phyloP scores from a whole-genome alignment of 805 yeast species.

The Barnettozyma salicaria region DNA sequence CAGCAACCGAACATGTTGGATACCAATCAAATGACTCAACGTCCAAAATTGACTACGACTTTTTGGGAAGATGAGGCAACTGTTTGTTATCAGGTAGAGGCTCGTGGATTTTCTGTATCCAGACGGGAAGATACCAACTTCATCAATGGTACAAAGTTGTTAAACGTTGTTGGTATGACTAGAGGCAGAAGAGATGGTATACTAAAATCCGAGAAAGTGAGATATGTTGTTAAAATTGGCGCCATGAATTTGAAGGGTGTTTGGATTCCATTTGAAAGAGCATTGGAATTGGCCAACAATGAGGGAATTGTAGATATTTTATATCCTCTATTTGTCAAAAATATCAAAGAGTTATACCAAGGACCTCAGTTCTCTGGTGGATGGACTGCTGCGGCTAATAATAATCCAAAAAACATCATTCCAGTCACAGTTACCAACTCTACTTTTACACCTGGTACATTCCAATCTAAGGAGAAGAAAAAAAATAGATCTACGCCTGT shows the following conservation, averaged over 20 bases:
- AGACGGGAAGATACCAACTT: constrained; percentile 67
- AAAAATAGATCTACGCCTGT: neutral
- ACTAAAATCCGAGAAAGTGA: constrained; percentile 55
- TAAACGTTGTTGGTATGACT: constrained; percentile 69
- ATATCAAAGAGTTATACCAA: constrained; percentile 41
- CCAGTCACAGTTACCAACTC: constrained; percentile 26
- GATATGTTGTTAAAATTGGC: constrained; percentile 71
- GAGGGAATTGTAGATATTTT: constrained; percentile 56
- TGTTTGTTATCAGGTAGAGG: constrained; percentile 65
- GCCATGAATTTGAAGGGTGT: constrained; percentile 71
- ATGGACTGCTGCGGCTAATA: constrained; percentile 26
- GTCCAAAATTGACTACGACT: constrained; percentile 64
- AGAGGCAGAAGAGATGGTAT: constrained; percentile 70
- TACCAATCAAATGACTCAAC: constrained; percentile 28
- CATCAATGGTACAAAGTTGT: constrained; percentile 65
- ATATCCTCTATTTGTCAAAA: constrained; percentile 59
- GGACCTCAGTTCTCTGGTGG: constrained; percentile 30
- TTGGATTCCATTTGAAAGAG: constrained; percentile 72
- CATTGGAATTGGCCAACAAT: constrained; percentile 61
- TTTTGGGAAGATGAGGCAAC: constrained; percentile 77
- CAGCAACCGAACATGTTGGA: constrained; percentile 20
- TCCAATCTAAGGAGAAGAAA: constrained; percentile 19
- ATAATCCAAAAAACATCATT: constrained; percentile 24
- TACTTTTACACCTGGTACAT: constrained; percentile 19
- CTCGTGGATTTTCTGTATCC: constrained; percentile 60